Evolutionary conservation across 768 basidiomycete genomes (phyloP).

Genomic region (Clitopilus hobsonii): DNA sequence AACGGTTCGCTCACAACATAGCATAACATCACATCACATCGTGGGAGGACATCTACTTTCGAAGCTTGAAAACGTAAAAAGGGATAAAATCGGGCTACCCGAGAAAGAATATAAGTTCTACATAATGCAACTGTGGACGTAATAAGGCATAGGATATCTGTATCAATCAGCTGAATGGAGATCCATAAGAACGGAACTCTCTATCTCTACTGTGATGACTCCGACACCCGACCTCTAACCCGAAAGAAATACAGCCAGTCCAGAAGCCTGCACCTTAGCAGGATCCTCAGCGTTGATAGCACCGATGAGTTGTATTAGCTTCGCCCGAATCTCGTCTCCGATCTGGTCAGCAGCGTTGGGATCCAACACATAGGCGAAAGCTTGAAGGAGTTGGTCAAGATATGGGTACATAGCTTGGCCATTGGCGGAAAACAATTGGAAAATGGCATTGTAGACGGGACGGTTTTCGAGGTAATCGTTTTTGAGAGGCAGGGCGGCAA

Average conservation of each 20-base stretch:
- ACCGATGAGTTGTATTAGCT: constrained; percentile 70
- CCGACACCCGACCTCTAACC: constrained; percentile 12
- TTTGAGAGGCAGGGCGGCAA: constrained; percentile 78
- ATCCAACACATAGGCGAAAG: constrained; percentile 82
- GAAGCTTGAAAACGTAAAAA: too few species aligned
- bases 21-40: too few species aligned
- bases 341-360: constrained; percentile 72
- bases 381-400: constrained; percentile 73
- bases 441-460: constrained; percentile 83
- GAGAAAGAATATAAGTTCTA: too few species aligned
- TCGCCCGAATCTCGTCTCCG: constrained; percentile 70
- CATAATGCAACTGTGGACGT: too few species aligned
- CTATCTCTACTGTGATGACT: constrained; percentile 10
- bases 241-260: constrained; percentile 53
- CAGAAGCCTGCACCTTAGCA: constrained; percentile 76
- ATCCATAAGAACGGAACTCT: constrained; percentile 14
- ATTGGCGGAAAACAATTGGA: constrained; percentile 80
- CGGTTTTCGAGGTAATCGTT: constrained; percentile 89
- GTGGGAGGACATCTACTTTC: too few species aligned
- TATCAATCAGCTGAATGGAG: too few species aligned
- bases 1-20: constrained; percentile 53
- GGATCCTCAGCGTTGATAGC: constrained; percentile 74
- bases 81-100: too few species aligned
- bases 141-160: too few species aligned
- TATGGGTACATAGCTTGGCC: constrained; percentile 65